Evolutionary conservation across 2,329 filamentous ascomycete genomes (phyloP), one percentile per base, ranked within the genome.

Genomic region (Monosporascus sp.): DNA sequence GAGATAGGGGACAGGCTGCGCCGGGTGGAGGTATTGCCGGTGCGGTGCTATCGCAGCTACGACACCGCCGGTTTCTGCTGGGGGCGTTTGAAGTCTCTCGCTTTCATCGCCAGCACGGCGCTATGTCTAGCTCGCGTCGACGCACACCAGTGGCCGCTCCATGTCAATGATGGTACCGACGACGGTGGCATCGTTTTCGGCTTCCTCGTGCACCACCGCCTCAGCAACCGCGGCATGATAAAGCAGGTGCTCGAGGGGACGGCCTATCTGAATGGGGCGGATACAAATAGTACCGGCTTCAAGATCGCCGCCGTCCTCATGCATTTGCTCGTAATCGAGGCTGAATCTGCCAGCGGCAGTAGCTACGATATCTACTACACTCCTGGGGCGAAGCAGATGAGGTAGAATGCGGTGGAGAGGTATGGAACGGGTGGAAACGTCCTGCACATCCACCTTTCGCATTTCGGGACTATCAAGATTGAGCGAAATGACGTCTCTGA

Each of bases 361-460:
- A 19, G 3, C 19, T 34, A 8, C 26, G 9, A 5, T 38, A 7
- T 9, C 17, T 40, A 40, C 40, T 43, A 43, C 14, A 3, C 24
- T 24, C 24, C 3, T 24, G 24, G 8, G 24, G 41, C 8, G 36
- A 14, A 38, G 36, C 3, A 38, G 36, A 38, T 38, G 36, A n/a
- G 36, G 4, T 38, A 14, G 36, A n/a, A n/a, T 7, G 36, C n/a
- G n/a, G 5, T 5, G 5, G 36, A n/a, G n/a, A 8, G n/a, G 11
- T 38, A n/a, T 14, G 14, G 1, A 16, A 16, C 5, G 22, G 22
- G 41, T n/a, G 48, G 34, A 19, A 61, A 60, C 56, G 57, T 58
- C 56, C 58, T 56, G 49, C 54, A 34, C 2, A 44, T 44, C 22
- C 50, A 56, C 56, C 51, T 54, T 41, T 49, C 52, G 26, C 36